Evolutionary conservation across 495 filamentous ascomycete genomes (phyloP), one percentile per base, ranked within the genome.

Genomic region (Cairneyella variabilis): DNA sequence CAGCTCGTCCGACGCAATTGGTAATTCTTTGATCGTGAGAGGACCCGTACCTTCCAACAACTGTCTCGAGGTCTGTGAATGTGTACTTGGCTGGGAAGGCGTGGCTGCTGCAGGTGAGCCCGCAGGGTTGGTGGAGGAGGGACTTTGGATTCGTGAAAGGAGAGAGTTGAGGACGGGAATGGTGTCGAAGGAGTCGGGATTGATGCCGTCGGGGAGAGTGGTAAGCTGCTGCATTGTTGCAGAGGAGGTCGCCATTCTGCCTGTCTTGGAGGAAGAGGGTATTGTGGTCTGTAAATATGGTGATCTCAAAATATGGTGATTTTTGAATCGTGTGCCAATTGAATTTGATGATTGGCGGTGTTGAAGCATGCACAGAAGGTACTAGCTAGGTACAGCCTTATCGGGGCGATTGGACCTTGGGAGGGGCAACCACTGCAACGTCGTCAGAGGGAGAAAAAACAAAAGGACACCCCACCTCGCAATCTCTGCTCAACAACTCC

Each of bases 161-260:
- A 96, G 80, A 10, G 82, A 76, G 65, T 88, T 82, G 42, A 97
- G 78, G 43, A 89, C 79, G 46, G 93, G 90, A 43, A 97, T 76
- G 55, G 89, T 83, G 75, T 96, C 91, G 68, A 96, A 85, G 17
- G 83, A 83, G 72, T 80, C 74, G 50, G 80, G 66, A 64, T 82
- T 73, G 61, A 79, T 73, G 53, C 72, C 55, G 68, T 64, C 53
- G 59, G 63, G 61, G 62, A 67, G 72, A 23, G 67, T 71, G 54
- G 73, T 28, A 48, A 14, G 28, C n/a, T n/a, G n/a, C n/a, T n/a
- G n/a, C n/a, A n/a, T n/a, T n/a, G n/a, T n/a, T n/a, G n/a, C n/a
- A n/a, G 38, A 40, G 18, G 11, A 45, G 3, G 34, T 28, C n/a
- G 37, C 23, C 14, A 51, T 18, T n/a, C 10, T 47, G 0, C 16